Evolutionary conservation across 345 rosid species (phyloP).

Genomic region (Arabidopsis suecica): DNA sequence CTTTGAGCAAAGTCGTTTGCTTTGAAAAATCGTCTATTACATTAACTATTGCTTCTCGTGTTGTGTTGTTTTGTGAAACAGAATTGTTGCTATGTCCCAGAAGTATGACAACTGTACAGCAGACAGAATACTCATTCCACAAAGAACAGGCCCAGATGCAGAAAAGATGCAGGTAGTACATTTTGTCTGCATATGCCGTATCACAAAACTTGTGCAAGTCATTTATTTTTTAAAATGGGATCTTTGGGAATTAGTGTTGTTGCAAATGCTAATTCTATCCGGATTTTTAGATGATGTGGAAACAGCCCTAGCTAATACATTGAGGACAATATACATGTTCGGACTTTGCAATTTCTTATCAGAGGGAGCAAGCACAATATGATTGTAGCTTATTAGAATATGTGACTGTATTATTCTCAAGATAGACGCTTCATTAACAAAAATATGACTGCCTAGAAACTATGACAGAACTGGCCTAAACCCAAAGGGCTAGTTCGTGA

Average conservation of each 20-base stretch:
- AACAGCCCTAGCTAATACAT: slow-evolving; percentile 7
- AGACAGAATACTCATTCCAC: slow-evolving; percentile 79
- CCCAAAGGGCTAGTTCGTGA: background rate
- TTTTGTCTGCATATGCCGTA: slow-evolving; percentile 29
- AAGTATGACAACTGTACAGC: slow-evolving; percentile 53
- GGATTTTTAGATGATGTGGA: background rate
- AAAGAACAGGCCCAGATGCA: slow-evolving; percentile 59
- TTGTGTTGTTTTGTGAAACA: slow-evolving; percentile 43
- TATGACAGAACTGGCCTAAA: slow-evolving; percentile 6
- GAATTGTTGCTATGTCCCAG: slow-evolving; percentile 56
- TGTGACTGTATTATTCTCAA: background rate
- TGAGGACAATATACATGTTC: background rate
- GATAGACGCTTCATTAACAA: background rate
- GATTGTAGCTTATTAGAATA: slow-evolving; percentile 12
- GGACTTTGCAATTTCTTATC: background rate
- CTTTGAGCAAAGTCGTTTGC: slow-evolving; percentile 9
- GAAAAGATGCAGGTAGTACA: slow-evolving; percentile 78
- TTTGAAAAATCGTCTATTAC: slow-evolving; percentile 13
- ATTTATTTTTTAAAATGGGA: background rate
- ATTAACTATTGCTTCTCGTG: slow-evolving; percentile 23
- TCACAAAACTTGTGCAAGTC: slow-evolving; percentile 14
- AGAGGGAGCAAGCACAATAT: background rate
- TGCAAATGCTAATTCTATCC: background rate
- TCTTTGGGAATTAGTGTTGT: slow-evolving; percentile 10
- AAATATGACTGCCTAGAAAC: background rate